Evolutionary conservation across 2,329 filamentous ascomycete species (phyloP), one percentile per base, ranked within the genome.

Genomic region (Akanthomyces dipterigenus): DNA sequence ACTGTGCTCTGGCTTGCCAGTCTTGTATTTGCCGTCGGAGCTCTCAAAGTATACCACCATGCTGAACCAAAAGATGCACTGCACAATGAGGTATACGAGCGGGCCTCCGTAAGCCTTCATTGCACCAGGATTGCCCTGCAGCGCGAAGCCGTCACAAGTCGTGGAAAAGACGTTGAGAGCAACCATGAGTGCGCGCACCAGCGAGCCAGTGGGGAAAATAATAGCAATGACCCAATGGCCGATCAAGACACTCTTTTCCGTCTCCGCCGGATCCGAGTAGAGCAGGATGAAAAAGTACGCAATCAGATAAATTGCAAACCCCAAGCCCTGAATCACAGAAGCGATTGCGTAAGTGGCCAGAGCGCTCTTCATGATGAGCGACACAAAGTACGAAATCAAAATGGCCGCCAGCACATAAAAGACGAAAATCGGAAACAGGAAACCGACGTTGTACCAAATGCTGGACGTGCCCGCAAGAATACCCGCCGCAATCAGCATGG

Each of bases 291-390:
- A 80, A 68, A 90, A 77, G 70, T 88, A 90, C 1, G 81, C 85
- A 68, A 90, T 83, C 64, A 90, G 77, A 69, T 89, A 90, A 20
- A 88, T 68, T 22, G 89, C 74, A 67, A 90, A 88, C 64, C 86
- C 76, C 16, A 88, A 76, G 14, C 88, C 88, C 72, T 93, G 89
- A 22, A 85, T 82, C 34, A 87, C 89, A 2, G 89, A 88, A 1
- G 88, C 85, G 66, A 91, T 87, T 0, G 90, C 91, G 71, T 93
- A 96, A 0, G 90, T 86, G 2, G 90, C 87, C 5, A 95, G 80
- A 71, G 93, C 90, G 49, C 86, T 91, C 50, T 80, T 82, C 38
- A 86, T 83, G 67, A 90, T 87, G 0, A 95, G 80, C 0, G 90
- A 93, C 45, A 93, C 82, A 48, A 91, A 80, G 71, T 96, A 96